phyloP scores from a whole-genome alignment of 1,284 basidiomycete species.

The Athelia psychrophila region DNA sequence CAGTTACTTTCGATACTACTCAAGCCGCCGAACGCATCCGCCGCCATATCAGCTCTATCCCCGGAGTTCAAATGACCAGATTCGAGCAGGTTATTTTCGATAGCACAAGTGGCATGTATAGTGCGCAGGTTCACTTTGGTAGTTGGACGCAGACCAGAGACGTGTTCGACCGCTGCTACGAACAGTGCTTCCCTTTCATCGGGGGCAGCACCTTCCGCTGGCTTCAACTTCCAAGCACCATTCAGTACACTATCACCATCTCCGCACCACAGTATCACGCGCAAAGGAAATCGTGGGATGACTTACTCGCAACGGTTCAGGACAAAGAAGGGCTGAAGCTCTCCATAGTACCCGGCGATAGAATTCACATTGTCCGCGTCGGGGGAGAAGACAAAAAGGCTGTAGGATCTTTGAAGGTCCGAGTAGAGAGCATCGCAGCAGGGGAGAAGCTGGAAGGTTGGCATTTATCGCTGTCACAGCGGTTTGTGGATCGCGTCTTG shows the following conservation, averaged over 20 bases:
- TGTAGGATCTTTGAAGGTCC: not conserved
- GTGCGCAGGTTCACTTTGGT: constrained; percentile 37
- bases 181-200: constrained; percentile 21
- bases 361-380: not conserved
- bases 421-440: not conserved
- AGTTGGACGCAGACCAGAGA: constrained; percentile 44
- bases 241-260: constrained; percentile 44
- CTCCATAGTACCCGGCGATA: not conserved
- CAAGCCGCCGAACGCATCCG: not conserved
- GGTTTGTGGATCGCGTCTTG: not conserved
- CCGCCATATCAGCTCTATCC: no score
- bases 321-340: constrained; percentile 17
- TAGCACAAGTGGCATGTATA: constrained; percentile 23
- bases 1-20: not conserved
- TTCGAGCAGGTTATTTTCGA: constrained; percentile 1
- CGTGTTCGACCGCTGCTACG: constrained; percentile 28
- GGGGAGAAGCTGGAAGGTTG: not conserved
- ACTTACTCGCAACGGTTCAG: constrained; percentile 30
- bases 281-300: constrained; percentile 46
- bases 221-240: constrained; percentile 38
- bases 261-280: constrained; percentile 45
- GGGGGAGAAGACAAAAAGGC: not conserved
- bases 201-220: constrained; percentile 26
- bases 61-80: no score
- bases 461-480: not conserved